Percentiles rank a stretch among this genome's conserved stretches.
Conservation (phyloP, 2,329 filamentous ascomycete genomes). For the Fonsecaea pedrosoi region DNA sequence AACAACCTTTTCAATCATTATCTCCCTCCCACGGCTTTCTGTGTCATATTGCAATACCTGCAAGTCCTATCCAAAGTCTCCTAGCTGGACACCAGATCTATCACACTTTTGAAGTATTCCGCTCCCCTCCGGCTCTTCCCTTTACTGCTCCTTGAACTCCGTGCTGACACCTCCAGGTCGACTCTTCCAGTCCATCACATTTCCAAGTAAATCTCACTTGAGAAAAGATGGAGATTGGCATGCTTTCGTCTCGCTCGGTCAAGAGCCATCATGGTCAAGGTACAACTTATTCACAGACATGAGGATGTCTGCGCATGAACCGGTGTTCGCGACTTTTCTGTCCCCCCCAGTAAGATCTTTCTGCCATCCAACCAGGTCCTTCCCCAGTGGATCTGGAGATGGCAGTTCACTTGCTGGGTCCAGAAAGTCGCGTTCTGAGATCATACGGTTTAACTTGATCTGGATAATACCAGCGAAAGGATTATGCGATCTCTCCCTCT, state of each 20-base stretch:
- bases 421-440: slow-evolving; percentile 67
- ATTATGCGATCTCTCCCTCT: slow-evolving; percentile 77
- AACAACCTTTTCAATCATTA: no score
- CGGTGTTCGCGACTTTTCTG: slow-evolving; percentile 62
- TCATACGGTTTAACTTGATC: slow-evolving; percentile 97
- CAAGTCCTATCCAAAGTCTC: neutral
- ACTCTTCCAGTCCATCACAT: slow-evolving; percentile 1
- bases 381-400: slow-evolving; percentile 38
- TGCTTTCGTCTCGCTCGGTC: slow-evolving; percentile 36
- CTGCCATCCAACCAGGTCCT: slow-evolving; percentile 39
- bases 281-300: slow-evolving; percentile 50
- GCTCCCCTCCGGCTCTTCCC: neutral
- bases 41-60: neutral
- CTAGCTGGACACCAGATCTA: neutral
- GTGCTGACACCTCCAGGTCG: slow-evolving; percentile 21
- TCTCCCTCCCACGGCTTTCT: neutral
- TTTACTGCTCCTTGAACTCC: neutral
- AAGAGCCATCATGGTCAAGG: slow-evolving; percentile 51
- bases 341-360: slow-evolving; percentile 17
- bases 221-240: slow-evolving; percentile 32
- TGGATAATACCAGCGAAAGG: slow-evolving; percentile 99
- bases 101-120: neutral
- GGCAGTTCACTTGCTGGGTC: slow-evolving; percentile 27
- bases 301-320: slow-evolving; percentile 62
- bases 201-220: slow-evolving; percentile 34